phyloP scores from a whole-genome alignment of 345 rosid genomes.

The Moricandia moricandioides region DNA sequence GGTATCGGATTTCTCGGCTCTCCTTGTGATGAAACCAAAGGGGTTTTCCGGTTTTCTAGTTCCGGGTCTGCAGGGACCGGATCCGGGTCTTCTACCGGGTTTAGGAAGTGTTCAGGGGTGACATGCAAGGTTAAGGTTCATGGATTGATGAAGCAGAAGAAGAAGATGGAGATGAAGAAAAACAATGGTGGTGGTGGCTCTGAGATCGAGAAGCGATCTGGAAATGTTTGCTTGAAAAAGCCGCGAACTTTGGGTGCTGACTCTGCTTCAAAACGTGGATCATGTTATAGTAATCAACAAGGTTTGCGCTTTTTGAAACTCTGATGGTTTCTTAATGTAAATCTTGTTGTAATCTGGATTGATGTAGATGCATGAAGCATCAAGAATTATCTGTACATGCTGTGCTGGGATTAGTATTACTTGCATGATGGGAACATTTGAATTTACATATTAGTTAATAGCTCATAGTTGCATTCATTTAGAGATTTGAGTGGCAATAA shows the following conservation, averaged over 20 bases:
- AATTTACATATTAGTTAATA: not conserved
- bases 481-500: no score
- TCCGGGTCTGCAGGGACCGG: constrained; percentile 43
- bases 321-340: not conserved
- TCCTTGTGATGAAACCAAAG: constrained; percentile 41
- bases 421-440: not conserved
- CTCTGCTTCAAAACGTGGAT: constrained; percentile 42
- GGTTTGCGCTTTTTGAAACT: constrained; percentile 37
- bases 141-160: constrained; percentile 21
- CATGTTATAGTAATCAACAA: constrained; percentile 36
- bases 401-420: not conserved
- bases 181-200: not conserved
- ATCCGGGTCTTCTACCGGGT: constrained; percentile 10
- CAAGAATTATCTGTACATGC: not conserved
- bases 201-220: constrained; percentile 40
- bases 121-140: constrained; percentile 31
- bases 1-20: constrained; percentile 26
- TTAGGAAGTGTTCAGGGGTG: constrained; percentile 37
- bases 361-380: not conserved
- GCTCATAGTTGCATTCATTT: no score
- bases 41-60: constrained; percentile 74
- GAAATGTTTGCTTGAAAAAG: constrained; percentile 55
- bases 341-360: not conserved
- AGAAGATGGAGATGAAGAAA: not conserved
- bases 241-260: constrained; percentile 42